A percentile compares a stretch with the other conserved stretches of the same genome.
These are phyloP conservation scores for Coemansia sp. DNA, from an alignment of 192 early-diverging fungal genomes.

Conservation along the genomic window DNA sequence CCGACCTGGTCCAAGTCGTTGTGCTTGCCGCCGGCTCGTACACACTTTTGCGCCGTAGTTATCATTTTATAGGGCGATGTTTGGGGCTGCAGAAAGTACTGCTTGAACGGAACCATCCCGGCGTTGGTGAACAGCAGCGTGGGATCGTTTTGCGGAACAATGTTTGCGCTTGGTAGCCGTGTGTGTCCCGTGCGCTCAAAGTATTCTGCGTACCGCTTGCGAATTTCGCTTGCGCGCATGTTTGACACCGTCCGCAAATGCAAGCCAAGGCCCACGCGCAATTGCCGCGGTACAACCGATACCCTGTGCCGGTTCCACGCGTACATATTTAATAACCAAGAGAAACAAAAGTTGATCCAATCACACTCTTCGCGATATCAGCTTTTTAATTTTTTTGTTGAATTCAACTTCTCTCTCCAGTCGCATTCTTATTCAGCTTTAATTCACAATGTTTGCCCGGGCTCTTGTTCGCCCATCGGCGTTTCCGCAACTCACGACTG, in stretches of 20 bases:
- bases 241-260: constrained; percentile 8
- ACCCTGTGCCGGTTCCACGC: not conserved
- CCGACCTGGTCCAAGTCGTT: constrained; percentile 99
- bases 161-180: constrained; percentile 76
- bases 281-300: not conserved
- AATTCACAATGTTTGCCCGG: constrained; percentile 15
- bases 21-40: constrained; percentile 97
- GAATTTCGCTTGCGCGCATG: constrained; percentile 67
- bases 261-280: not conserved
- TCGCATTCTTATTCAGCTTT: not conserved
- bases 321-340: not conserved
- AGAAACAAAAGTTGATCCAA: too few species aligned
- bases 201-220: constrained; percentile 83
- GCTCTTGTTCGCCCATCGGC: constrained; percentile 21
- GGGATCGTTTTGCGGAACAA: constrained; percentile 91
- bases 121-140: constrained; percentile 95
- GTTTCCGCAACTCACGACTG: constrained; percentile 18
- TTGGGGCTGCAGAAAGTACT: constrained; percentile 84
- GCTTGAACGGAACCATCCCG: constrained; percentile 98
- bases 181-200: constrained; percentile 72
- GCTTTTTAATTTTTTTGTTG: not conserved
- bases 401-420: not conserved
- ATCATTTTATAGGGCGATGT: constrained; percentile 83
- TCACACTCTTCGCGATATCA: too few species aligned
- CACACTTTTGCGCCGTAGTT: constrained; percentile 97